These are phyloP conservation scores for Cyclocybe aegerita DNA, from an alignment of 768 basidiomycete species.

Conservation along the genomic window DNA sequence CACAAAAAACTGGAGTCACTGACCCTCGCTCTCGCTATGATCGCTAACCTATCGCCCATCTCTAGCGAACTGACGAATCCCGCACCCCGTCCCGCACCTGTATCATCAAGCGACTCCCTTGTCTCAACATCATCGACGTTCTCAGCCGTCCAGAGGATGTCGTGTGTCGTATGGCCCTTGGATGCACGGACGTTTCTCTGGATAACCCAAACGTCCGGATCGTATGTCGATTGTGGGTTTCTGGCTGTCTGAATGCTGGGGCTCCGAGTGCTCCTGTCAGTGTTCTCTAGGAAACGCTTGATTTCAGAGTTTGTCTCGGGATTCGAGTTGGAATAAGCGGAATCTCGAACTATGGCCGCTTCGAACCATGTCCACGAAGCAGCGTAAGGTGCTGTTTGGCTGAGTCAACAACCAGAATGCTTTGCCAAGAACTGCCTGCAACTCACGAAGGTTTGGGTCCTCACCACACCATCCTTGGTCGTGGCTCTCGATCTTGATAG, in stretches of 20 bases:
- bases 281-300: not conserved
- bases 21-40: conserved; percentile 29
- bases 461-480: conserved; percentile 34
- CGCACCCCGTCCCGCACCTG: not conserved
- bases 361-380: conserved; percentile 34
- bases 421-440: conserved; percentile 2
- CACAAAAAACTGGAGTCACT: not conserved
- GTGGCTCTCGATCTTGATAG: conserved; percentile 17
- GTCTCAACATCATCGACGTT: not conserved
- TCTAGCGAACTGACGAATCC: conserved; percentile 15
- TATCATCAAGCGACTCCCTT: too few relatives aligned
- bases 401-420: not conserved
- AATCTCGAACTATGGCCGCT: conserved; percentile 24
- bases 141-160: conserved; percentile 22
- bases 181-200: conserved; percentile 30
- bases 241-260: conserved; percentile 2
- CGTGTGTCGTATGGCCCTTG: conserved; percentile 11
- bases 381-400: conserved; percentile 23
- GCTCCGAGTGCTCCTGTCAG: not conserved
- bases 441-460: conserved; percentile 13
- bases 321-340: not conserved
- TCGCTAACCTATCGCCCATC: conserved; percentile 17
- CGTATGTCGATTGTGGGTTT: conserved; percentile 14
- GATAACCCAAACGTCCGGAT: conserved; percentile 19
- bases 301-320: too few relatives aligned